Percentiles rank a stretch among this genome's conserved stretches.
These are phyloP conservation scores for Microthlaspi erraticum DNA, from an alignment of 345 rosid genomes.

Conservation along the genomic window DNA sequence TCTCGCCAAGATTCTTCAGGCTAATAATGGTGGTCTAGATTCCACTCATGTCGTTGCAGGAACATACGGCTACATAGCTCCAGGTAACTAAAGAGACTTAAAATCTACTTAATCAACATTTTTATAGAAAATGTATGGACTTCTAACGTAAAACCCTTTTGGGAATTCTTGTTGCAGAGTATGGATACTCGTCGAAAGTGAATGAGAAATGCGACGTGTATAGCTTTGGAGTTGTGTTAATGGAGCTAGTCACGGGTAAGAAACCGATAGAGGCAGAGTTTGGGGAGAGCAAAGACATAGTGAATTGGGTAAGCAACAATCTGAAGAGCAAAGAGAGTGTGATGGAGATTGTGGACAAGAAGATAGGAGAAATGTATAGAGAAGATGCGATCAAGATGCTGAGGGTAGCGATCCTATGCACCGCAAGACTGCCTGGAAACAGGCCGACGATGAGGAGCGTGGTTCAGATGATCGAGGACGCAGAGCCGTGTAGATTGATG, in stretches of 20 bases:
- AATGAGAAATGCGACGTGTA: slow-evolving; percentile 92
- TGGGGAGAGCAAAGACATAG: slow-evolving; percentile 83
- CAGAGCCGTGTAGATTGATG: slow-evolving; percentile 67
- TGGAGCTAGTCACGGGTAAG: slow-evolving; percentile 89
- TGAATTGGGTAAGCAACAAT: slow-evolving; percentile 70
- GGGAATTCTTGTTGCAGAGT: slow-evolving; percentile 57
- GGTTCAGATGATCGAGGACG: slow-evolving; percentile 85
- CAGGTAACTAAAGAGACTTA: slow-evolving; percentile 61
- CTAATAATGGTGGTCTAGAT: slow-evolving; percentile 52
- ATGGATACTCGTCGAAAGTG: slow-evolving; percentile 82
- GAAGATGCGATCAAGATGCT: slow-evolving; percentile 72
- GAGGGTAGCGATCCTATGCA: slow-evolving; percentile 75
- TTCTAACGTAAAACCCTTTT: not conserved
- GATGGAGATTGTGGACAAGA: slow-evolving; percentile 67
- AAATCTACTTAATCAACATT: not conserved
- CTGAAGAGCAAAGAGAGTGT: slow-evolving; percentile 60
- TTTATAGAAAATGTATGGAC: not conserved
- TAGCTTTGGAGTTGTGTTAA: slow-evolving; percentile 89
- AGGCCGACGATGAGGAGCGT: slow-evolving; percentile 90
- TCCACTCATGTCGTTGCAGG: slow-evolving; percentile 83
- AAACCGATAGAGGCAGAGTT: slow-evolving; percentile 78
- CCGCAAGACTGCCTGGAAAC: slow-evolving; percentile 55
- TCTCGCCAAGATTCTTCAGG: slow-evolving; percentile 84
- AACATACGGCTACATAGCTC: slow-evolving; percentile 95
- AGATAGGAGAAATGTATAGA: slow-evolving; percentile 54